Conservation (phyloP, 2,329 filamentous ascomycete genomes). For the Colletotrichum sp. region DNA sequence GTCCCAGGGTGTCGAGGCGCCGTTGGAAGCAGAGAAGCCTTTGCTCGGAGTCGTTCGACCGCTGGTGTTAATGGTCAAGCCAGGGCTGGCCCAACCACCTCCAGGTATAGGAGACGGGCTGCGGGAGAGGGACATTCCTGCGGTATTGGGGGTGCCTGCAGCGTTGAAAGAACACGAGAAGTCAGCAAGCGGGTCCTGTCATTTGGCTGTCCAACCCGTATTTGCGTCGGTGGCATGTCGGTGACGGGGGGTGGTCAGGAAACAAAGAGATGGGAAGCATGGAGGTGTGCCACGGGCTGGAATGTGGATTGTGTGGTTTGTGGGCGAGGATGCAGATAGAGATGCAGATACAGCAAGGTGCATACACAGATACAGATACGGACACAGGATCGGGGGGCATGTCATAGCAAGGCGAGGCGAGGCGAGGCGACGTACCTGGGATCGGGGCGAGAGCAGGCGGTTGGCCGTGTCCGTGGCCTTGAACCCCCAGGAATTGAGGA, state of each 20-base stretch:
- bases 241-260: background rate
- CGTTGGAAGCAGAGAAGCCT: conserved; percentile 54
- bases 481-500: conserved; percentile 41
- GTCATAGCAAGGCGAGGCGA: background rate
- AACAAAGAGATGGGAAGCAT: background rate
- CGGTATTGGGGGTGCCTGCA: conserved; percentile 58
- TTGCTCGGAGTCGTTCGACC: conserved; percentile 71
- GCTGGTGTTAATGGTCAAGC: conserved; percentile 72
- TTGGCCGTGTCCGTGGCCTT: conserved; percentile 44
- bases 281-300: background rate
- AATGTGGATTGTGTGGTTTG: background rate
- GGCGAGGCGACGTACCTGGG: conserved; percentile 51
- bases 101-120: conserved; percentile 85
- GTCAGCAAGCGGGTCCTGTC: conserved; percentile 22
- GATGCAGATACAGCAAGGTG: background rate
- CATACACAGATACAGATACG: background rate
- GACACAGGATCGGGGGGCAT: background rate
- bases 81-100: conserved; percentile 88
- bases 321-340: conserved; percentile 4
- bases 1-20: conserved; percentile 76
- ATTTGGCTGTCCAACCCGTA: conserved; percentile 3
- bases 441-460: conserved; percentile 56
- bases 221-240: conserved; percentile 7
- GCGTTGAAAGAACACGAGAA: conserved; percentile 18
- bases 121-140: conserved; percentile 82